phyloP scores from a whole-genome alignment of 2,329 filamentous ascomycete genomes.

The Hypoxylon sp. region DNA sequence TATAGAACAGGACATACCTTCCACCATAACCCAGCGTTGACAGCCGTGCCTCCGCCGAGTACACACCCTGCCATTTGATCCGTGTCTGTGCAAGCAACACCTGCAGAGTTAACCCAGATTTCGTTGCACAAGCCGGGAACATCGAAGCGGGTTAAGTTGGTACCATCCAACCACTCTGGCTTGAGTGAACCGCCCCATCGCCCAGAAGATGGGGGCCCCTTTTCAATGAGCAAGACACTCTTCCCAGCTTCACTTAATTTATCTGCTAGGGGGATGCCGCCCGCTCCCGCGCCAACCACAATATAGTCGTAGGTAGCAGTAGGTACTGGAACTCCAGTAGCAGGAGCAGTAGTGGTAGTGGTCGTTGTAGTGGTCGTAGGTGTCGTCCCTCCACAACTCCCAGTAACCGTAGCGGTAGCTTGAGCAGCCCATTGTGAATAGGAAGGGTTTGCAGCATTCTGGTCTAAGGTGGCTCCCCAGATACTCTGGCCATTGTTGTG shows the following conservation, averaged over 20 bases:
- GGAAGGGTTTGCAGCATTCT: conserved; percentile 57
- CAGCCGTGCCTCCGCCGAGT: conserved; percentile 75
- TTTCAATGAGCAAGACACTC: conserved; percentile 75
- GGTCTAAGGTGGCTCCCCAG: conserved; percentile 63
- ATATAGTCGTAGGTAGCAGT: conserved; percentile 72
- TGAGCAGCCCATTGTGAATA: conserved; percentile 63
- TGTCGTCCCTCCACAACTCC: conserved; percentile 54
- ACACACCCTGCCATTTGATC: conserved; percentile 81
- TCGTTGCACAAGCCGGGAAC: conserved; percentile 80
- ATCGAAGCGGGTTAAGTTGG: conserved; percentile 78
- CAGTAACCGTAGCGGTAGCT: conserved; percentile 59
- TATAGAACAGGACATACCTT: conserved; percentile 58
- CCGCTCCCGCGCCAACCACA: conserved; percentile 72
- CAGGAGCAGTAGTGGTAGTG: conserved; percentile 47
- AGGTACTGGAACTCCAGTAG: conserved; percentile 57
- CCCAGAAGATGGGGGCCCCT: conserved; percentile 73
- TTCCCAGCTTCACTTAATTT: conserved; percentile 75
- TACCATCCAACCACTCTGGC: conserved; percentile 73
- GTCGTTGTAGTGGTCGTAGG: conserved; percentile 49
- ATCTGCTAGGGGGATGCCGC: conserved; percentile 71
- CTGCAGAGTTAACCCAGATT: conserved; percentile 75
- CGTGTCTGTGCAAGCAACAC: conserved; percentile 77
- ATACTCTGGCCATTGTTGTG: conserved; percentile 71
- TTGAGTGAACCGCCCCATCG: conserved; percentile 74
- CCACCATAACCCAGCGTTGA: conserved; percentile 80